Evolutionary conservation across 1,139 yeast genomes (phyloP).

Genomic region (Candida gigantensis): DNA sequence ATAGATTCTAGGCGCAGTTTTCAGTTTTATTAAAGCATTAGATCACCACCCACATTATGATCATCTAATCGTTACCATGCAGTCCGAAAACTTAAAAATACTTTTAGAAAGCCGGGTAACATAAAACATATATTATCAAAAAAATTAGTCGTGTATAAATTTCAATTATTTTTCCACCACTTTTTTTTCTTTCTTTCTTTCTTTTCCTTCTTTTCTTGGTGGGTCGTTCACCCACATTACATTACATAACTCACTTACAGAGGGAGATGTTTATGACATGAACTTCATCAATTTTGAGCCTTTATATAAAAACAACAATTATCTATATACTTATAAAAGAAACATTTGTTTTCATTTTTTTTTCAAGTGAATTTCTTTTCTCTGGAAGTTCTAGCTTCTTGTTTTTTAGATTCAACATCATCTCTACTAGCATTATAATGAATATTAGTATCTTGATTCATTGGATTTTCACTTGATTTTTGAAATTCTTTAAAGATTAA

Average conservation of each 20-base stretch:
- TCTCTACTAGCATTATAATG: slow-evolving; percentile 60
- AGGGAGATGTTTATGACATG: too few relatives aligned
- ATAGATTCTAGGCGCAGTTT: too few relatives aligned
- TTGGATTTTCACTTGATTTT: slow-evolving; percentile 79
- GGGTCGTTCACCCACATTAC: background rate
- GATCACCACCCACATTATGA: too few relatives aligned
- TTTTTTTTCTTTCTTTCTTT: background rate
- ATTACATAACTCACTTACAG: too few relatives aligned
- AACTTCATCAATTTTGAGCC: too few relatives aligned
- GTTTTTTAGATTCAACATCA: slow-evolving; percentile 55
- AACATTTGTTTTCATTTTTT: background rate
- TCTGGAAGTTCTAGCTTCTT: slow-evolving; percentile 49
- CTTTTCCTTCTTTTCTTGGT: background rate
- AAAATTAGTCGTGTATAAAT: background rate
- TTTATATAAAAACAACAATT: too few relatives aligned
- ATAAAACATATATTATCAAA: background rate
- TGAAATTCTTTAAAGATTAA: slow-evolving; percentile 77
- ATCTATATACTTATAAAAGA: too few relatives aligned
- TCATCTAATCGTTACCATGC: too few relatives aligned
- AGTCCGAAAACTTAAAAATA: too few relatives aligned
- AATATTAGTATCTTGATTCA: slow-evolving; percentile 73
- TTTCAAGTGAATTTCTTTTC: slow-evolving; percentile 37
- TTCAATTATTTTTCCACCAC: background rate
- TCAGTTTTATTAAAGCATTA: too few relatives aligned
- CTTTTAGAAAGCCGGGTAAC: slow-evolving; percentile 4